phyloP scores from a whole-genome alignment of 2,329 filamentous ascomycete genomes.

The Xylariaceae sp. region DNA sequence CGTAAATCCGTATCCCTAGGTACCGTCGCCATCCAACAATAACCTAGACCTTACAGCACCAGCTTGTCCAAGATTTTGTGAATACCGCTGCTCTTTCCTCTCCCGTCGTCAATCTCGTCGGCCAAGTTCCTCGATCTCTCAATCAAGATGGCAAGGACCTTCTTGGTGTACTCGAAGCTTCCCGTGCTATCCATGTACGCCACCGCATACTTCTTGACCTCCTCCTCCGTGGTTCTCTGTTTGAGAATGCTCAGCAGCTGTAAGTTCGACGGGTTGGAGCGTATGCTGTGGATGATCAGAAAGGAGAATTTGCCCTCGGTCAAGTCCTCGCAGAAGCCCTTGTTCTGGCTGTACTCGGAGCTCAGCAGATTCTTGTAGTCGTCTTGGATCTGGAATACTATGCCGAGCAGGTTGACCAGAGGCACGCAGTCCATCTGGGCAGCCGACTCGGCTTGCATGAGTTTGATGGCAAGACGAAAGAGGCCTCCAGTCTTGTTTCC shows the following conservation, averaged over 20 bases:
- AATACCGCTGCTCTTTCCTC: constrained; percentile 59
- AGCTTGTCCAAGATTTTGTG: constrained; percentile 72
- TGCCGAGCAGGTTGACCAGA: constrained; percentile 81
- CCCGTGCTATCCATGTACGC: constrained; percentile 88
- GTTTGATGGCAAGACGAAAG: constrained; percentile 80
- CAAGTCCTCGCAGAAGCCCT: constrained; percentile 92
- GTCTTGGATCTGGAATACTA: constrained; percentile 88
- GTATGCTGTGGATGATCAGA: constrained; percentile 91
- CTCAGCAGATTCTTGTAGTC: constrained; percentile 89
- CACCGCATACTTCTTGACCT: constrained; percentile 90
- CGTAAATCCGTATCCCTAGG: constrained; percentile 1
- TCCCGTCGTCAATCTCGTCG: constrained; percentile 64
- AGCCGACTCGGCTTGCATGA: constrained; percentile 78
- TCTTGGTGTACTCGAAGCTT: constrained; percentile 83
- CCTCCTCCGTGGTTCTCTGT: constrained; percentile 82
- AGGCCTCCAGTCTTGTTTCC: constrained; percentile 88
- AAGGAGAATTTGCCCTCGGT: constrained; percentile 98
- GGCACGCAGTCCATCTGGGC: constrained; percentile 71
- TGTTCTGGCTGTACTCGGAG: constrained; percentile 79
- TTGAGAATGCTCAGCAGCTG: constrained; percentile 90
- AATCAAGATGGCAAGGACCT: constrained; percentile 66
- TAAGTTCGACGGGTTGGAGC: constrained; percentile 70
- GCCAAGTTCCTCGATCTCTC: constrained; percentile 65
- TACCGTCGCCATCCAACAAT: background rate
- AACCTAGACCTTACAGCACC: constrained; percentile 35